Conservation (phyloP, 1,139 yeast species). For the Geotrichum fermentans region DNA sequence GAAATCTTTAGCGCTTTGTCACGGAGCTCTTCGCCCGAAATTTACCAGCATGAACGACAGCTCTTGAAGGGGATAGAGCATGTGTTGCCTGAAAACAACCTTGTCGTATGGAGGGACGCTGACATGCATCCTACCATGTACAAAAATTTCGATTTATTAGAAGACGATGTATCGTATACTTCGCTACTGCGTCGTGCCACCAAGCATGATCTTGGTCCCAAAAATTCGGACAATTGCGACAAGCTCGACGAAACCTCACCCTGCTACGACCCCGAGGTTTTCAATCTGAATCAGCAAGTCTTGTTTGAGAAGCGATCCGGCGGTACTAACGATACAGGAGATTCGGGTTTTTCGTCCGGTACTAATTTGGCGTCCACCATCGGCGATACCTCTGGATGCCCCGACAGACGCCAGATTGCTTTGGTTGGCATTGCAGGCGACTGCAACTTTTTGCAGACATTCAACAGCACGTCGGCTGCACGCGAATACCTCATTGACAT, state of each 20-base stretch:
- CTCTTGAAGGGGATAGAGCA: slow-evolving; percentile 20
- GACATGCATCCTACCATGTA: slow-evolving; percentile 28
- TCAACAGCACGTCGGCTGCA: slow-evolving; percentile 33
- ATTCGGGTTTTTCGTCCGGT: slow-evolving; percentile 34
- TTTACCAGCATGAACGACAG: slow-evolving; percentile 24
- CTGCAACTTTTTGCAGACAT: slow-evolving; percentile 35
- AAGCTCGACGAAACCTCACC: slow-evolving; percentile 12
- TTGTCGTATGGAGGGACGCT: slow-evolving; percentile 37
- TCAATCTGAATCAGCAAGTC: slow-evolving; percentile 2
- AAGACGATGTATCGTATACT: slow-evolving; percentile 11
- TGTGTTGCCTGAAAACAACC: slow-evolving; percentile 14
- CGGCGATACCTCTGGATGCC: slow-evolving; percentile 39
- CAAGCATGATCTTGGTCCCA: not conserved
- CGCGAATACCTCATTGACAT: slow-evolving; percentile 35
- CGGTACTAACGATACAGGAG: slow-evolving; percentile 27
- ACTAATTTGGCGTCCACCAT: slow-evolving; percentile 31
- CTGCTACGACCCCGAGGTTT: slow-evolving; percentile 14
- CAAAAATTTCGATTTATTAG: slow-evolving; percentile 16
- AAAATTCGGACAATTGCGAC: not conserved
- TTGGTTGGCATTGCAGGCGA: slow-evolving; percentile 42
- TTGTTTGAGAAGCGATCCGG: slow-evolving; percentile 19
- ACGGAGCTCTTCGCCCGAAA: slow-evolving; percentile 11
- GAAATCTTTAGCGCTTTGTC: slow-evolving; percentile 20
- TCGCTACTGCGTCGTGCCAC: slow-evolving; percentile 1
- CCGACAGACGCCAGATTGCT: slow-evolving; percentile 35